phyloP scores from a whole-genome alignment of 495 filamentous ascomycete genomes.

The Penicillium salamii region DNA sequence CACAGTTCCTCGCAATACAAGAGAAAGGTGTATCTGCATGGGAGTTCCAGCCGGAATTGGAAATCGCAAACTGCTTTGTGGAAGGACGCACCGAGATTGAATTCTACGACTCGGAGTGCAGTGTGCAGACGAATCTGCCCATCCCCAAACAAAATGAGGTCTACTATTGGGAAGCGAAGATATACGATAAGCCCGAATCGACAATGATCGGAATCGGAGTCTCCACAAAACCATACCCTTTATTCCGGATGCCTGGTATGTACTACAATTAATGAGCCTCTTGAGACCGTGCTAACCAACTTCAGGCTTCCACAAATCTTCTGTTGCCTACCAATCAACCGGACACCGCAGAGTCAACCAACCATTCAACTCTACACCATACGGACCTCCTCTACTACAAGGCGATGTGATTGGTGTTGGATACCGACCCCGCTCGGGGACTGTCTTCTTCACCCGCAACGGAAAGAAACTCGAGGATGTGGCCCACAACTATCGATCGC shows the following conservation, averaged over 20 bases:
- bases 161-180: conserved; percentile 98
- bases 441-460: conserved; percentile 97
- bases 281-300: conserved; percentile 14
- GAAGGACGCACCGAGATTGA: conserved; percentile 95
- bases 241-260: conserved; percentile 90
- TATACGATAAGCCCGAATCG: conserved; percentile 92
- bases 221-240: conserved; percentile 92
- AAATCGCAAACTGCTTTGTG: conserved; percentile 99
- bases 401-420: conserved; percentile 96
- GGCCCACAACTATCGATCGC: conserved; percentile 85
- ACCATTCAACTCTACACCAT: conserved; percentile 73
- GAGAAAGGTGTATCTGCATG: conserved; percentile 98
- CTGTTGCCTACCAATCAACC: conserved; percentile 83
- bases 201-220: conserved; percentile 86
- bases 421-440: conserved; percentile 90
- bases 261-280: neutral
- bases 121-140: conserved; percentile 93
- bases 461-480: conserved; percentile 96
- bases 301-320: conserved; percentile 84
- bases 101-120: conserved; percentile 97
- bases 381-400: conserved; percentile 80
- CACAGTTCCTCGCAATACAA: conserved; percentile 96
- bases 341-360: conserved; percentile 88
- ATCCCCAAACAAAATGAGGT: conserved; percentile 99
- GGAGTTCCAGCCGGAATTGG: conserved; percentile 97